phyloP scores from a whole-genome alignment of 1,284 basidiomycete species.

The Ustilago loliicola region DNA sequence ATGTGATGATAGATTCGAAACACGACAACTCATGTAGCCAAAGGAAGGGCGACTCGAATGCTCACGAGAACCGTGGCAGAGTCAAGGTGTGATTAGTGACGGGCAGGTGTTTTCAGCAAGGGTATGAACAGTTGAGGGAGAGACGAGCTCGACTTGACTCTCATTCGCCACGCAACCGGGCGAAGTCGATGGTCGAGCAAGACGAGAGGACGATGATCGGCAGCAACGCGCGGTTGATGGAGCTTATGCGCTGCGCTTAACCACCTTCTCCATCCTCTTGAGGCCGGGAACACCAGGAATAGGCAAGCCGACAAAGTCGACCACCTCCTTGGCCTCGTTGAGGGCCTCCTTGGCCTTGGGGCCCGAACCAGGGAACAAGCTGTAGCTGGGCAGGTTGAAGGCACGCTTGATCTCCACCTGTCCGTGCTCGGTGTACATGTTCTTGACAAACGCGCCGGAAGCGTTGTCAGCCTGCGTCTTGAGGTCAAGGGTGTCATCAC shows the following conservation, averaged over 20 bases:
- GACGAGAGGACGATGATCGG: neutral
- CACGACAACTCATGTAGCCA: neutral
- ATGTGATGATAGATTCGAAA: slow-evolving; percentile 8
- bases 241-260: slow-evolving; percentile 20
- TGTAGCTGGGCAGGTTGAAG: slow-evolving; percentile 22
- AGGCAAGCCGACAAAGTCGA: slow-evolving; percentile 29
- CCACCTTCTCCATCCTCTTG: slow-evolving; percentile 39
- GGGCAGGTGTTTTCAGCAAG: neutral
- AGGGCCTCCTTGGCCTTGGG: slow-evolving; percentile 28
- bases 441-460: slow-evolving; percentile 42
- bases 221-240: neutral
- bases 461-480: slow-evolving; percentile 29
- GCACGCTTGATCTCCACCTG: slow-evolving; percentile 25
- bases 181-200: too few species aligned
- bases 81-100: neutral
- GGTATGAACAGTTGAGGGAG: neutral
- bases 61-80: slow-evolving; percentile 22
- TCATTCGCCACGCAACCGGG: too few species aligned
- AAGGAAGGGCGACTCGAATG: slow-evolving; percentile 20
- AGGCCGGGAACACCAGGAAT: slow-evolving; percentile 35
- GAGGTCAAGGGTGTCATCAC: slow-evolving; percentile 30
- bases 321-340: slow-evolving; percentile 18
- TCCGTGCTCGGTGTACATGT: slow-evolving; percentile 41
- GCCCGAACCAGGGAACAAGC: slow-evolving; percentile 37
- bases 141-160: neutral